Percentiles rank a stretch among this genome's conserved stretches.
Evolutionary conservation across 148 eudicot genomes (phyloP).

Genomic region (Rheum nobile): DNA sequence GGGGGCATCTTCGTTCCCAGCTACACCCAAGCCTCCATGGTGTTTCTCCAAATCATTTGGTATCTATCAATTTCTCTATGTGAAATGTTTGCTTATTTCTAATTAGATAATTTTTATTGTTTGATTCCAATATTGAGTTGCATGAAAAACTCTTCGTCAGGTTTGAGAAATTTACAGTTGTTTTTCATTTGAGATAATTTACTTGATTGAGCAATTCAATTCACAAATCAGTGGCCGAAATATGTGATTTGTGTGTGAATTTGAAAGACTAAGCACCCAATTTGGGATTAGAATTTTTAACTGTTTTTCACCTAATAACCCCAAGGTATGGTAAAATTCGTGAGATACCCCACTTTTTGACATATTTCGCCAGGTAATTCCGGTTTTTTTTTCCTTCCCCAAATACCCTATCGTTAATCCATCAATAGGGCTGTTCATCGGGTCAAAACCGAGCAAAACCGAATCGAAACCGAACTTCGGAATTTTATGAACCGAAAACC

Average conservation of each 20-base stretch:
- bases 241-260: neutral
- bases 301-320: too few species aligned
- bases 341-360: too few species aligned
- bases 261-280: neutral
- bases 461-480: too few species aligned
- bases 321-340: too few species aligned
- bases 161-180: neutral
- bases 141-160: neutral
- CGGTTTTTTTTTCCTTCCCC: too few species aligned
- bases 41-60: constrained; percentile 24
- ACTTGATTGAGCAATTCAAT: neutral
- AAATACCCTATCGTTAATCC: too few species aligned
- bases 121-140: neutral
- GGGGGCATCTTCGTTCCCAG: constrained; percentile 36
- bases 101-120: neutral
- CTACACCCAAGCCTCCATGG: constrained; percentile 16
- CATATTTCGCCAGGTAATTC: too few species aligned
- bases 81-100: neutral
- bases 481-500: too few species aligned
- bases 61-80: constrained; percentile 4
- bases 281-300: neutral
- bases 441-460: too few species aligned
- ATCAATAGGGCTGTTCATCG: too few species aligned
- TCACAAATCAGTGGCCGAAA: neutral
- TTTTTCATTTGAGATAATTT: neutral